These are phyloP conservation scores for Hanseniaspora nectarophila DNA, from an alignment of 805 yeast species.

Conservation along the genomic window DNA sequence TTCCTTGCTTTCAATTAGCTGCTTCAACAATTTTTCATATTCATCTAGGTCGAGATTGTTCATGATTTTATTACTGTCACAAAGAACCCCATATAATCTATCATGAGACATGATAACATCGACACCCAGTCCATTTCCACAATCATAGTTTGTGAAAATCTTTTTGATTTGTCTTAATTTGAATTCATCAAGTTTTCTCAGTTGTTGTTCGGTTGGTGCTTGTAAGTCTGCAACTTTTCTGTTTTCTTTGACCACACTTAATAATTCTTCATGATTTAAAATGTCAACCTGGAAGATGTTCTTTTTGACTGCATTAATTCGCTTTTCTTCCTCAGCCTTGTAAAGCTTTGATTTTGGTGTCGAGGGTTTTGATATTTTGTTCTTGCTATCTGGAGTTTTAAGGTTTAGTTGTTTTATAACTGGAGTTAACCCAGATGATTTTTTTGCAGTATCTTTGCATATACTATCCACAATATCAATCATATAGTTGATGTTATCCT, in stretches of 20 bases:
- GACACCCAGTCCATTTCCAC: conserved; percentile 9
- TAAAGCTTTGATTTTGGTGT: background rate
- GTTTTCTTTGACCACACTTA: background rate
- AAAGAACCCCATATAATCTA: conserved; percentile 8
- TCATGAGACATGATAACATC: conserved; percentile 9
- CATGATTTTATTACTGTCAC: conserved; percentile 1
- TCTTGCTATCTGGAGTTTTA: background rate
- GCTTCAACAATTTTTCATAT: background rate
- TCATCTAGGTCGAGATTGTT: conserved; percentile 1
- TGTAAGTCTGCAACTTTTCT: background rate
- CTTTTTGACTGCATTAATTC: conserved; percentile 1
- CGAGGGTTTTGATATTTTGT: background rate
- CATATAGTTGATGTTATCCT: background rate
- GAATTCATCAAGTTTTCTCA: background rate
- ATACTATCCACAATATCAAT: background rate
- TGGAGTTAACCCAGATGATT: background rate
- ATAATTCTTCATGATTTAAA: background rate
- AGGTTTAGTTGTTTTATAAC: background rate
- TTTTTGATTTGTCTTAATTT: conserved; percentile 2
- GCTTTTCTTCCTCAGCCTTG: background rate
- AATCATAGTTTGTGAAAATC: conserved; percentile 6
- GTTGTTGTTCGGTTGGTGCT: background rate
- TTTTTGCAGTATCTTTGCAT: background rate
- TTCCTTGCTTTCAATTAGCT: background rate
- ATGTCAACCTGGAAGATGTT: conserved; percentile 9